Evolutionary conservation across 2,329 filamentous ascomycete species (phyloP), one percentile per base, ranked within the genome.

Genomic region (Fusarium continuum): DNA sequence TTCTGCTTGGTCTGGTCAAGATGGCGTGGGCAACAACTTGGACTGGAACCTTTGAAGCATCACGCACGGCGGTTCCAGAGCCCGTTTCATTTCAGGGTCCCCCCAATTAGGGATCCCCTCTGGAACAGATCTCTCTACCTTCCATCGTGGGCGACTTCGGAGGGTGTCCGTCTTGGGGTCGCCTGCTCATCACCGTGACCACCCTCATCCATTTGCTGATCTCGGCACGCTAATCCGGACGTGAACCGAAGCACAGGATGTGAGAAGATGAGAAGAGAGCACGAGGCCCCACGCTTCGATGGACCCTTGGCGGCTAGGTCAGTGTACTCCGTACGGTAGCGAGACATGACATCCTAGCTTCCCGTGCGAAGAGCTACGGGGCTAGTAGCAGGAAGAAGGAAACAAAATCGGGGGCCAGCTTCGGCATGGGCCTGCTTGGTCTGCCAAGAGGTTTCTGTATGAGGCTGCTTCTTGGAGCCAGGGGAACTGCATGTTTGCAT

Each of bases 101-200:
- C 53, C 34, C 47, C 28, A 17, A 26, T 26, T 49, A 28, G 36
- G 40, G 32, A 20, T 17, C 13, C 31, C 32, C 22, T 35, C 43
- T 10, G 44, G 14, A 25, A n/a, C n/a, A n/a, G n/a, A n/a, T n/a
- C n/a, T n/a, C n/a, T n/a, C n/a, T 32, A 25, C 20, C 41, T 48
- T 31, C 22, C 26, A 46, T 56, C 39, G 35, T 47, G 61, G 56
- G 61, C 61, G 56, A 58, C 32, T 55, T 64, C 61, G 61, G 61
- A 61, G 61, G 43, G 38, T 58, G 61, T 54, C 61, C 46, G 48
- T 32, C 13, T 49, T 53, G 25, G 32, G 36, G 44, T 28, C 16
- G 40, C 47, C 36, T 35, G 47, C 20, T 29, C 22, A 32, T 45
- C 31, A n/a, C 28, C 13, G 28, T 29, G 28, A 14, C 28, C 28